Evolutionary conservation across 176 grass and related monocot species (phyloP).

Genomic region (Oryza nivara): DNA sequence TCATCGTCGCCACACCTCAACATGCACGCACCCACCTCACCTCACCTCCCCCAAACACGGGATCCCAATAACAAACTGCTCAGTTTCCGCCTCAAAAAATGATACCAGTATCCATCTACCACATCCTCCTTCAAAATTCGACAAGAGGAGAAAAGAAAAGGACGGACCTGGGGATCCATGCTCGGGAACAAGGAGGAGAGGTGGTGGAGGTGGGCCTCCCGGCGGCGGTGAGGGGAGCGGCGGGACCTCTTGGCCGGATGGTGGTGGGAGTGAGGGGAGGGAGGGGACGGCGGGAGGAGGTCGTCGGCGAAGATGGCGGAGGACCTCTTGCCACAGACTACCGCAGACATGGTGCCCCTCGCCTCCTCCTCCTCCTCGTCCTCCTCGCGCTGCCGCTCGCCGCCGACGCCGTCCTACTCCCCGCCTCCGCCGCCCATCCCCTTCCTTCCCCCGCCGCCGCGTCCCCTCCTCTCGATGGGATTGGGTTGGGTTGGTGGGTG

Average conservation of each 20-base stretch:
- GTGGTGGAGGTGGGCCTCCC: slow-evolving; percentile 49
- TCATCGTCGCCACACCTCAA: not conserved
- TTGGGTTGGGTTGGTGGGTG: not conserved
- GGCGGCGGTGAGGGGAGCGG: slow-evolving; percentile 53
- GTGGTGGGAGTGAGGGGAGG: slow-evolving; percentile 41
- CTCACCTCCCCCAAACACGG: not conserved
- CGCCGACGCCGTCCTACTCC: slow-evolving; percentile 35
- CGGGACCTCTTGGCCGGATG: slow-evolving; percentile 68
- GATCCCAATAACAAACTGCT: not conserved
- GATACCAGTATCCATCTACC: not conserved
- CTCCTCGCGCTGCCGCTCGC: slow-evolving; percentile 40
- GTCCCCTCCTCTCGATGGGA: not conserved
- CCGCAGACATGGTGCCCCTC: slow-evolving; percentile 87
- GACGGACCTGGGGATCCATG: slow-evolving; percentile 83
- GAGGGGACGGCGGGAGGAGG: slow-evolving; percentile 63
- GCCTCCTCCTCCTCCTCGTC: slow-evolving; percentile 33
- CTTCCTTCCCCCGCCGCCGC: not conserved
- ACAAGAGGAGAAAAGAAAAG: not conserved
- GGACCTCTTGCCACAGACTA: slow-evolving; percentile 99
- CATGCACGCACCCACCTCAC: not conserved
- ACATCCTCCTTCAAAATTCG: not conserved
- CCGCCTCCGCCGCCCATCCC: slow-evolving; percentile 34
- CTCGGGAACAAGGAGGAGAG: slow-evolving; percentile 63
- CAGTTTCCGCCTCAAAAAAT: slow-evolving; percentile 15
- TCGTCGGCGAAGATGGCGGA: slow-evolving; percentile 96